Conservation (phyloP, 2,329 filamentous ascomycete genomes). For the Penicillium occitanis region DNA sequence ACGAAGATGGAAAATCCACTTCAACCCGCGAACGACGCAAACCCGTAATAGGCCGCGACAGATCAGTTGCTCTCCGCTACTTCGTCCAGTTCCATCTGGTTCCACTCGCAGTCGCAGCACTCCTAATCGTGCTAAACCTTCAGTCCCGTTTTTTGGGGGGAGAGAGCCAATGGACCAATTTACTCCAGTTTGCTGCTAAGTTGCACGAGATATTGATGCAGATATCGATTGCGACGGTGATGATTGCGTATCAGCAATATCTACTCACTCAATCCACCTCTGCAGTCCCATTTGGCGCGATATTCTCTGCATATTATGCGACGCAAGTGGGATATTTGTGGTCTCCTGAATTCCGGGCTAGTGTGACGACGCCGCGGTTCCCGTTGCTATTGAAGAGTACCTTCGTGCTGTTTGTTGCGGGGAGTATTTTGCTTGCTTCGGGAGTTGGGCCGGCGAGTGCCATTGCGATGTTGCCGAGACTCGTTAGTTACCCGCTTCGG, state of each 20-base stretch:
- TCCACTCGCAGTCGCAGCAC: neutral
- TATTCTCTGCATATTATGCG: conserved; percentile 19
- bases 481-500: conserved; percentile 13
- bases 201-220: conserved; percentile 11
- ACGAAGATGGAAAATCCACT: neutral
- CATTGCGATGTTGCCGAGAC: conserved; percentile 20
- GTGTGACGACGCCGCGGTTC: neutral
- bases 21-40: conserved; percentile 2
- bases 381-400: conserved; percentile 8
- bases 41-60: neutral
- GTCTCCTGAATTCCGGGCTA: conserved; percentile 20
- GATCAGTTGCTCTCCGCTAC: neutral
- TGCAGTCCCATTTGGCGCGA: conserved; percentile 17
- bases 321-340: conserved; percentile 13
- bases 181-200: conserved; percentile 1
- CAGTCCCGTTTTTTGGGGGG: neutral
- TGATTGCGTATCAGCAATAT: conserved; percentile 11
- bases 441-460: conserved; percentile 20
- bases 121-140: neutral
- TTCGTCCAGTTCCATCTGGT: neutral
- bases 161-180: conserved; percentile 5
- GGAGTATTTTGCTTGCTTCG: conserved; percentile 19
- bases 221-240: neutral
- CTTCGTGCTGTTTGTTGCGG: conserved; percentile 18
- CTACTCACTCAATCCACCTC: conserved; percentile 1